Base-by-base conservation (phyloP, 2,329 filamentous ascomycete genomes). In the Talaromyces sp. region DNA sequence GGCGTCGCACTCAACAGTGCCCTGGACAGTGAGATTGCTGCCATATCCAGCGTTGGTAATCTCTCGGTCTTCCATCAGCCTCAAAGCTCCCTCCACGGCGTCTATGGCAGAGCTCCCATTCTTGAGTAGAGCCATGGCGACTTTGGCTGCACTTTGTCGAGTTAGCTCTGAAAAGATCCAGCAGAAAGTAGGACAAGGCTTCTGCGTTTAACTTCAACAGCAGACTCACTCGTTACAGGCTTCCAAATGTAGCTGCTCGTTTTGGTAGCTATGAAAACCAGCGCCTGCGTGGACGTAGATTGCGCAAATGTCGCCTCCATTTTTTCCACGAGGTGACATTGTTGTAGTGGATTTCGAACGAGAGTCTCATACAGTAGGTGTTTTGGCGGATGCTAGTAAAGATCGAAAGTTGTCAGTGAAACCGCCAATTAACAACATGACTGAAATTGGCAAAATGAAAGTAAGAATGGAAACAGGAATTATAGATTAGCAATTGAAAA, bases 1-100 rank as follows among this genome's bases (percentile, higher is more conserved):
- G 59, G 94, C 94, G 79, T 99, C 94, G 67, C 92, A 95, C 74
- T 99, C 94, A 12, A 97, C 94, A 1, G 87, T 85, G 1, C 94
- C 94, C 66, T 97, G 89, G 64, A 96, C 90, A 51, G 91, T 88
- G 26, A 99, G 80, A 69, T 99, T 99, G 76, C 94, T 99, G 53
- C 95, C 94, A 72, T 90, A 97, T 0, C 94, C 94, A 41, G 93
- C 90, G 73, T 99, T 99, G 38, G 95, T 99, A 65, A 99, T 95
- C 69, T 97, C 92, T 60, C 89, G 88, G 72, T 99, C 91, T 76
- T 99, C 94, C 19, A 99, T 85, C 21, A 91, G 81, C 66, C 88
- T 90, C 68, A 99, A 86, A 31, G 94, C 91, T 56, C 89, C 88
- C 74, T 97, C 94, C 24, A 97, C 89, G 17, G 92, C 94, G 70